Base-by-base conservation (phyloP, 495 filamentous ascomycete genomes). In the Daldinia decipiens region DNA sequence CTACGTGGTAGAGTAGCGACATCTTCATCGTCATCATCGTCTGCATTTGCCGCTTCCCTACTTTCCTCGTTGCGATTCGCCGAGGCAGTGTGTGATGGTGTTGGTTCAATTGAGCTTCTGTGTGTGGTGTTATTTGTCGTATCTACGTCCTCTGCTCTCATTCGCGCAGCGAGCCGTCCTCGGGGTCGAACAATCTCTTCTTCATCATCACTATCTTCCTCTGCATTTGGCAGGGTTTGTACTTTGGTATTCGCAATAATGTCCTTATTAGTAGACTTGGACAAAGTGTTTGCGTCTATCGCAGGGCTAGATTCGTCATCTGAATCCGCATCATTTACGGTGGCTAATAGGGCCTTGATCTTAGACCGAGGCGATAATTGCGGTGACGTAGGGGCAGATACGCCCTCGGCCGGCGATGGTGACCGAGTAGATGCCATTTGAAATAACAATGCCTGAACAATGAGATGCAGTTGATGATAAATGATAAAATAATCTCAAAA, bases 101-200 rank as follows among this genome's bases (percentile, higher is more conserved):
- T 71, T 21, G 19, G 19, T n/a, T 55, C 69, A 62, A 21, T 54
- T 72, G 62, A 15, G 45, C 38, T 50, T 13, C 12, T 59, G 26
- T 34, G 5, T 40, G 5, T 34, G 32, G 45, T 34, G 15, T 53
- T 36, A 2, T 58, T 62, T 65, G 60, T 47, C 9, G 61, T 52
- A 70, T 62, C 67, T 43, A 40, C 57, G 59, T 67, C 75, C 13
- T 71, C 61, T 29, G 71, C 81, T 71, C 87, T 87, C 85, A 94
- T 89, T 26, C 90, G 83, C 15, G 89, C 84, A 60, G 92, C 92
- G 70, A 95, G 83, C 27, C 89, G 87, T 3, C 92, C 92, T 56
- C 86, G 85, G 4, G 92, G 92, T 24, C 84, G 82, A 21, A 89
- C 67, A 62, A 88, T 83, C 19, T 83, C 80, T 19, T 85, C 82